These are phyloP conservation scores for Beta lomatogona DNA, from an alignment of 179 eudicot species.

Conservation along the genomic window DNA sequence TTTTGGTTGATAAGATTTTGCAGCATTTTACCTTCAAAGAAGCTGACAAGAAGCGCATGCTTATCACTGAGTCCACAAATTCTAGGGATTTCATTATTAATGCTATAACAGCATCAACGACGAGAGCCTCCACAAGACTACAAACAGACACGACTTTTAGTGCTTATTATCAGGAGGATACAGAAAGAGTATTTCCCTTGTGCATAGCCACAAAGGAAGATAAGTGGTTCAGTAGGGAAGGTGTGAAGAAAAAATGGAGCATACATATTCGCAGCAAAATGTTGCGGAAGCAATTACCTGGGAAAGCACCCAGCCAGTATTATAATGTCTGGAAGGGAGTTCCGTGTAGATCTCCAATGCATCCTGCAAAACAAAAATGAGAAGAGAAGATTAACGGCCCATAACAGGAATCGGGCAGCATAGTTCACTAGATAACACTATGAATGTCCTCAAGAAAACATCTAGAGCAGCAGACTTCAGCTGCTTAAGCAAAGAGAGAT, in stretches of 20 bases:
- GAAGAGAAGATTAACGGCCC: neutral
- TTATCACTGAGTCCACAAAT: no score
- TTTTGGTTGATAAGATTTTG: no score
- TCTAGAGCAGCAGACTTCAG: neutral
- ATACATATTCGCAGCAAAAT: neutral
- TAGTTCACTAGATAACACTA: neutral
- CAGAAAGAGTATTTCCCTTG: neutral
- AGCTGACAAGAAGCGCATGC: no score
- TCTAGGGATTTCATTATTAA: neutral
- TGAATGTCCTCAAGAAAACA: conserved; percentile 7
- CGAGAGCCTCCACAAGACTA: neutral
- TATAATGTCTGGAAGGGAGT: conserved; percentile 83
- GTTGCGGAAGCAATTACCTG: conserved; percentile 49
- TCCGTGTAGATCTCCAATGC: conserved; percentile 73
- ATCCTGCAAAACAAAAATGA: conserved; percentile 52
- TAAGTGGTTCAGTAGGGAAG: neutral
- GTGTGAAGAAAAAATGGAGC: neutral
- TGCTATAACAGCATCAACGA: neutral
- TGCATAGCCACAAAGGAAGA: neutral
- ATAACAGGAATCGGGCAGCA: conserved; percentile 6
- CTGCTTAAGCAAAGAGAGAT: neutral
- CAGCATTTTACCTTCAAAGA: no score
- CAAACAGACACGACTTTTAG: no score
- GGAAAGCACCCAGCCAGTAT: conserved; percentile 97
- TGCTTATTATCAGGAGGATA: neutral